Evolutionary conservation across 1,139 yeast species (phyloP).

Genomic region (Hanseniaspora sp.): DNA sequence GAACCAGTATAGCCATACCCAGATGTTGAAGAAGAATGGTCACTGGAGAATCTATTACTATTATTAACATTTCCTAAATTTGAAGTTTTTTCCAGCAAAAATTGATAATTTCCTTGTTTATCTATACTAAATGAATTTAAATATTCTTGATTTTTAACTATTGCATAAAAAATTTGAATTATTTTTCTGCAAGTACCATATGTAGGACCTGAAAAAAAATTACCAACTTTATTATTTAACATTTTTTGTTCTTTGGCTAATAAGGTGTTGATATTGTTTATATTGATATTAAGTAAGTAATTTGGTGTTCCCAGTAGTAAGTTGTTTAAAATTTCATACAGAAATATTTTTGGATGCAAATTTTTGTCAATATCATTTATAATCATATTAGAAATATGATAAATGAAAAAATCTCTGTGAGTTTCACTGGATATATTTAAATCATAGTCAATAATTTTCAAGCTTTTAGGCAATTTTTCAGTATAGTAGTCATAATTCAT

Average conservation of each 20-base stretch:
- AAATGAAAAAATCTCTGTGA: constrained; percentile 50
- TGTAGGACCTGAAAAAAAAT: constrained; percentile 42
- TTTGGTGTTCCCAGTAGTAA: constrained; percentile 38
- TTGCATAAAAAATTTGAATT: constrained; percentile 39
- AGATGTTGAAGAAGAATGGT: not conserved
- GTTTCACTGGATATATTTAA: constrained; percentile 32
- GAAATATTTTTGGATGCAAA: constrained; percentile 35
- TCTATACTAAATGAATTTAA: constrained; percentile 15
- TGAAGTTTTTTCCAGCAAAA: not conserved
- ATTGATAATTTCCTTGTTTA: not conserved
- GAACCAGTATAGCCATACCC: constrained; percentile 8
- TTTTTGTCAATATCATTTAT: constrained; percentile 31
- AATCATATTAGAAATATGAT: constrained; percentile 40
- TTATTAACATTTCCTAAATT: not conserved
- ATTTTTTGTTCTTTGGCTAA: constrained; percentile 25
- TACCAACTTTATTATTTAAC: constrained; percentile 26
- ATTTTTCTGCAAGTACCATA: constrained; percentile 50
- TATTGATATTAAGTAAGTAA: constrained; percentile 19
- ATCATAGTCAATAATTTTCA: constrained; percentile 29
- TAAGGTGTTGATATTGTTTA: not conserved
- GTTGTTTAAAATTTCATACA: constrained; percentile 51
- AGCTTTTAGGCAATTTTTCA: constrained; percentile 40
- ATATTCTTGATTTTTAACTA: constrained; percentile 17
- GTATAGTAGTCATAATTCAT: constrained; percentile 34
- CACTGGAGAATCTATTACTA: not conserved